Base-by-base conservation (phyloP, 2,329 filamentous ascomycete species). In the Nothomitra cinnamomea region DNA sequence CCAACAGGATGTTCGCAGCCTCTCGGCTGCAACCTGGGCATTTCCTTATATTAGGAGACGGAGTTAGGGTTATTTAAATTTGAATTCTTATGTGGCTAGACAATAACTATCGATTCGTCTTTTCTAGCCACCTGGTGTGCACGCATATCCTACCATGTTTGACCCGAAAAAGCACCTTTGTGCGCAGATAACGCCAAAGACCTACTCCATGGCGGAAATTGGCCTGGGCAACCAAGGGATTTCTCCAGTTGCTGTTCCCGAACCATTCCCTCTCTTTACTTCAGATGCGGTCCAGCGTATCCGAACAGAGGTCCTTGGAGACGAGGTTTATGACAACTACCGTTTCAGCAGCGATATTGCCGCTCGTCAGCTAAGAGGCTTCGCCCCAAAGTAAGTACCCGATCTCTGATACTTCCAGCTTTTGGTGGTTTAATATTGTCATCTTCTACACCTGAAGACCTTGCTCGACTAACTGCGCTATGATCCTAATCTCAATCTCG, bases 181-280 rank as follows among this genome's bases (percentile, higher is more conserved):
- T 32, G 28, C 10, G 28, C 28, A 4, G 28, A 32, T 10, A 32
- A 10, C 28, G 28, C 28, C 28, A 32, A 32, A 32, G 10, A 32
- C 28, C 28, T 10, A 50, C 13, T 50, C 22, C 41, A 17, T 17
- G 17, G 17, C 2, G 8, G 43, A 48, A 4, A 48, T 48, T 10
- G 43, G 43, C 3, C 13, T 25, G 3, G 2, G 13, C 17, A 70
- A 71, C 54, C 70, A 67, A 51, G 80, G 79, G 3, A 71, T 84
- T 24, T 84, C 81, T 1, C 72, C 73, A 1, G 69, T 79, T 50
- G 81, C 79, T 12, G 79, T 82, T 52, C 81, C 79, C 0, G 76
- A 82, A 55, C 79, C 80, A 0, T 84, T 84, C 62, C 70, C 70
- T 2, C 70, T 84, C 22, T 84, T 84, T 64, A 76, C 76, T 10